Percentiles rank a stretch among this genome's conserved stretches.
Conservation (phyloP, 2,329 filamentous ascomycete genomes). For the Laburnicola sp. region DNA sequence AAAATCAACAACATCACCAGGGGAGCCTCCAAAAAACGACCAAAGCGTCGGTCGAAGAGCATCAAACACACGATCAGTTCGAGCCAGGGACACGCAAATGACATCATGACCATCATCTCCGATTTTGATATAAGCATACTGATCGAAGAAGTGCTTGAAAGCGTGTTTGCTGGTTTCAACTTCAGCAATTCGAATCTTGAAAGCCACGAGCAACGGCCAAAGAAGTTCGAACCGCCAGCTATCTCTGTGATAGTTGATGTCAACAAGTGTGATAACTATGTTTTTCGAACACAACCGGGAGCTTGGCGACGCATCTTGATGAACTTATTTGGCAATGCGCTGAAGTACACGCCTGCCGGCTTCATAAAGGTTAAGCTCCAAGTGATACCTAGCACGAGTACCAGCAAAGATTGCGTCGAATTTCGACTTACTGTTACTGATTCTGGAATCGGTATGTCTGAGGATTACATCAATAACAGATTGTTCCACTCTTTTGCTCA, state of each 20-base stretch:
- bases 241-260: conserved; percentile 43
- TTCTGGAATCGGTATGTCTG: conserved; percentile 47
- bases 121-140: conserved; percentile 42
- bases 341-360: conserved; percentile 45
- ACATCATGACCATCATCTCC: conserved; percentile 40
- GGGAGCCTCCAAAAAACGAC: conserved; percentile 31
- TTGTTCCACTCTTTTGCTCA: conserved; percentile 47
- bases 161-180: conserved; percentile 43
- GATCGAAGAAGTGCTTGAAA: conserved; percentile 44
- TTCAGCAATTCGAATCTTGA: conserved; percentile 37
- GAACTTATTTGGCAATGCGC: conserved; percentile 46
- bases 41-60: conserved; percentile 36
- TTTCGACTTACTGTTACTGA: conserved; percentile 41
- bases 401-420: conserved; percentile 31
- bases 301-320: conserved; percentile 46
- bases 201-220: conserved; percentile 25
- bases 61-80: conserved; percentile 37
- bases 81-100: conserved; percentile 36
- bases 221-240: conserved; percentile 21
- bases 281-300: conserved; percentile 44
- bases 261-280: conserved; percentile 39
- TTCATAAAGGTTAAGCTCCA: conserved; percentile 45
- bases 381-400: conserved; percentile 23
- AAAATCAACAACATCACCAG: conserved; percentile 45
- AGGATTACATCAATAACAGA: conserved; percentile 43